Evolutionary conservation across 2,329 filamentous ascomycete genomes (phyloP).

Genomic region (Zasmidium angulare): DNA sequence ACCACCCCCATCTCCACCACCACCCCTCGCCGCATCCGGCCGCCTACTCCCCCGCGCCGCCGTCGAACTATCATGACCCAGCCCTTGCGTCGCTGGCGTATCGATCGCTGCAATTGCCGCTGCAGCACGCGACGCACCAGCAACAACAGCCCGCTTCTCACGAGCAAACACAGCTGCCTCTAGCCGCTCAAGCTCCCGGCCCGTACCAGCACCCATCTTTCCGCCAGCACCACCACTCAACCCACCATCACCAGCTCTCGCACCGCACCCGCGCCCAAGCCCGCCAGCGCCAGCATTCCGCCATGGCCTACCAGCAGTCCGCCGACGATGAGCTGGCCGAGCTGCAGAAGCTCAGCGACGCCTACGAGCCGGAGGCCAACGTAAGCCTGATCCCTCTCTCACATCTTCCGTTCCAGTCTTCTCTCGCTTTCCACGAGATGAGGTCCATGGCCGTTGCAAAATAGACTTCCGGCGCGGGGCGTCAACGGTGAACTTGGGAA

Average conservation of each 20-base stretch:
- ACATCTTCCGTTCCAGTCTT: not conserved
- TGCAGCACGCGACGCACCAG: slow-evolving; percentile 33
- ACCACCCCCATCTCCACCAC: slow-evolving; percentile 13
- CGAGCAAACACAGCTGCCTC: slow-evolving; percentile 24
- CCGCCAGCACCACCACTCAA: slow-evolving; percentile 15
- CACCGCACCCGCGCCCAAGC: slow-evolving; percentile 26
- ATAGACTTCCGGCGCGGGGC: slow-evolving; percentile 27
- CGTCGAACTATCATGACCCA: slow-evolving; percentile 32
- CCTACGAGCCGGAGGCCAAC: slow-evolving; percentile 58
- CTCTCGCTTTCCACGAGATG: slow-evolving; percentile 3
- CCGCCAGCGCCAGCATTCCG: slow-evolving; percentile 22
- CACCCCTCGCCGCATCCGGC: slow-evolving; percentile 10
- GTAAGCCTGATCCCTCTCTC: slow-evolving; percentile 41
- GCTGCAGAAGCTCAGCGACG: slow-evolving; percentile 62
- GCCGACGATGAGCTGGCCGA: slow-evolving; percentile 58
- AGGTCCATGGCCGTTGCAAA: slow-evolving; percentile 15
- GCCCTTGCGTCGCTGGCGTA: slow-evolving; percentile 40
- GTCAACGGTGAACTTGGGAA: slow-evolving; percentile 13
- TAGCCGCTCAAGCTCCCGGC: slow-evolving; percentile 23
- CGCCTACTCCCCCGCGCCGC: slow-evolving; percentile 15
- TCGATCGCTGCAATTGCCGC: slow-evolving; percentile 39
- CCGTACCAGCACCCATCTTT: slow-evolving; percentile 24
- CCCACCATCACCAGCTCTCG: slow-evolving; percentile 14
- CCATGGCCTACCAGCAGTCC: slow-evolving; percentile 36
- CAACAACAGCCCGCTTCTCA: slow-evolving; percentile 6